phyloP scores from a whole-genome alignment of 805 yeast genomes.

The Zygotorulaspora chibaensis region DNA sequence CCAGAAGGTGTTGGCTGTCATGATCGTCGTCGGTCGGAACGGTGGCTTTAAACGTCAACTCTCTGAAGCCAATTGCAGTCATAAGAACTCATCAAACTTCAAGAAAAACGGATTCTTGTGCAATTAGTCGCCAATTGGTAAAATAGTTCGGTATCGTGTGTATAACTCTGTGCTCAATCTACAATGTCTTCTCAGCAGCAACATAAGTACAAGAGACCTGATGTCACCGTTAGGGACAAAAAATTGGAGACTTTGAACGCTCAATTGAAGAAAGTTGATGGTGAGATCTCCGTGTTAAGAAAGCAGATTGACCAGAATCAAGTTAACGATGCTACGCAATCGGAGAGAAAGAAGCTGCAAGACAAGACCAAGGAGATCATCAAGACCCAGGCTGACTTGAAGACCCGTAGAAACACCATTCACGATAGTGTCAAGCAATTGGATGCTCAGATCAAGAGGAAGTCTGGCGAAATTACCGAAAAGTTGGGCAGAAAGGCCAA shows the following conservation, averaged over 20 bases:
- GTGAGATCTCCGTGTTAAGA: slow-evolving; percentile 47
- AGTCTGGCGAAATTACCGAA: slow-evolving; percentile 67
- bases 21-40: background rate
- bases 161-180: background rate
- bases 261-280: slow-evolving; percentile 61
- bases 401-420: slow-evolving; percentile 42
- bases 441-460: slow-evolving; percentile 70
- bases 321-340: slow-evolving; percentile 45
- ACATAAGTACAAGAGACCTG: slow-evolving; percentile 62
- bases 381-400: slow-evolving; percentile 45
- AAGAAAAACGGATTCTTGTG: too few relatives aligned
- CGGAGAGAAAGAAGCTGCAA: slow-evolving; percentile 51
- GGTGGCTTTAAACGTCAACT: background rate
- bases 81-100: too few relatives aligned
- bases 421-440: slow-evolving; percentile 64
- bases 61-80: too few relatives aligned
- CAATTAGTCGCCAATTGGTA: too few relatives aligned
- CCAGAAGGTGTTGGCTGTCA: background rate
- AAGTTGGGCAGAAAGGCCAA: slow-evolving; percentile 39
- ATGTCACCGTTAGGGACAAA: slow-evolving; percentile 58
- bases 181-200: slow-evolving; percentile 3
- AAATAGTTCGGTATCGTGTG: too few relatives aligned
- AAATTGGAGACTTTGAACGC: slow-evolving; percentile 51
- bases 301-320: slow-evolving; percentile 50
- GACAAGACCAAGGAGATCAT: slow-evolving; percentile 45